Evolutionary conservation across 2,329 filamentous ascomycete species (phyloP), one percentile per base, ranked within the genome.

Genomic region (Ceratocystis destructans): DNA sequence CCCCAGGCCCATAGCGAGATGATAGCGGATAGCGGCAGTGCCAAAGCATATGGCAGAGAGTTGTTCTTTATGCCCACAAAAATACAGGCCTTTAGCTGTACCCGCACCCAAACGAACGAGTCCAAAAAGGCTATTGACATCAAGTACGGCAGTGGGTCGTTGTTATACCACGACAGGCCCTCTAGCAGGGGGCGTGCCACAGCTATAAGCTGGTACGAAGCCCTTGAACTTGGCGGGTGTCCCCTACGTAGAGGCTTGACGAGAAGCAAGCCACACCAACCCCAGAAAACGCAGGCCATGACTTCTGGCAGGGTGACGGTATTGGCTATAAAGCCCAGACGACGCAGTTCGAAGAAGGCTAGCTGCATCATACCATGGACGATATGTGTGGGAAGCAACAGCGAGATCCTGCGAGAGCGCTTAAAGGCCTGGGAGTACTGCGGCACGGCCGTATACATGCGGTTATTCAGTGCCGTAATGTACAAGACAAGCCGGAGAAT

Each of bases 181-280:
- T 67, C 66, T 15, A 67, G 22, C 6, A 48, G 2, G n/a, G 66
- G 66, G n/a, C 66, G 62, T 1, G 50, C 22, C 28, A 67, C 20
- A 10, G 66, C 57, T 6, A 62, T 20, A 8, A 65, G n/a, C 20
- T 67, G 66, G 41, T 67, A 67, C 2, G 12, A 22, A 25, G 63
- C 55, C 41, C 66, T 63, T 7, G 66, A 65, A 6, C 28, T 57
- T 20, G 20, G 46, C 10, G 66, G 66, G 55, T 67, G 63, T 37
- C 66, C 66, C 15, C 66, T 45, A n/a, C 66, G 66, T 59, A 67
- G 45, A 20, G 66, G 63, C 59, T 65, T 65, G 15, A 46, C 57
- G 5, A 67, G 46, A 3, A 59, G 55, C 31, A 67, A 33, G 6
- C 66, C 59, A 28, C 44, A 25, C 31, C 59, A 65, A 17, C 44